These are phyloP conservation scores for Colletotrichum acutatum DNA, from an alignment of 2,329 filamentous ascomycete genomes.

Conservation along the genomic window DNA sequence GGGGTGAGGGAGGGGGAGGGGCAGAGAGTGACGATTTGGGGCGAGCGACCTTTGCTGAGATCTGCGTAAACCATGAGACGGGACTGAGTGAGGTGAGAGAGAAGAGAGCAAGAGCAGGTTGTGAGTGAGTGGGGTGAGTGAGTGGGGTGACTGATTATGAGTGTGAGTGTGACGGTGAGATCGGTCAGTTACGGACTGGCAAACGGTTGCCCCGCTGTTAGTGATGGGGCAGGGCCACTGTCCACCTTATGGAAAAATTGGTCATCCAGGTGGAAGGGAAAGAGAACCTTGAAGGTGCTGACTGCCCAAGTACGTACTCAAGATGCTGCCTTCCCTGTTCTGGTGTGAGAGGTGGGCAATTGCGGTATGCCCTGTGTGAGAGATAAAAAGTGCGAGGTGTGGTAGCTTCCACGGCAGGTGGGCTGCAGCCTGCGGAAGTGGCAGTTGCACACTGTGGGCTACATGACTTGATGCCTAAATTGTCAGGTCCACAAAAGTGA, in stretches of 20 bases:
- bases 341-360: not conserved
- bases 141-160: not conserved
- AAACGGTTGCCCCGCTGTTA: slow-evolving; percentile 26
- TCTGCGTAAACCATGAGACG: slow-evolving; percentile 20
- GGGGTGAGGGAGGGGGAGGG: slow-evolving; percentile 19
- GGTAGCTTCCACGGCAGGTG: slow-evolving; percentile 16
- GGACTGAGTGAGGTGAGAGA: not conserved
- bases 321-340: not conserved
- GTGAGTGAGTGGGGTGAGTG: not conserved
- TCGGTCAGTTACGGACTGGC: slow-evolving; percentile 10
- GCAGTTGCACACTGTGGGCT: slow-evolving; percentile 21
- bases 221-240: not conserved
- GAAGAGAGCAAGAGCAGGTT: not conserved
- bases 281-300: not conserved
- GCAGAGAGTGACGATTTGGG: slow-evolving; percentile 18
- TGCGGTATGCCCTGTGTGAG: not conserved
- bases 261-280: slow-evolving; percentile 3
- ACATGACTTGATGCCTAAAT: slow-evolving; percentile 23
- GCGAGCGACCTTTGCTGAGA: slow-evolving; percentile 25
- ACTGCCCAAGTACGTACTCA: not conserved
- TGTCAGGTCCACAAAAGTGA: not conserved
- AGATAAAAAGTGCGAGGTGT: not conserved
- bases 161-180: not conserved
- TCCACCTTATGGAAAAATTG: not conserved
- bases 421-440: not conserved